Base-by-base conservation (phyloP, 2,329 filamentous ascomycete genomes). In the Ceratocystis cacaofunesta region DNA sequence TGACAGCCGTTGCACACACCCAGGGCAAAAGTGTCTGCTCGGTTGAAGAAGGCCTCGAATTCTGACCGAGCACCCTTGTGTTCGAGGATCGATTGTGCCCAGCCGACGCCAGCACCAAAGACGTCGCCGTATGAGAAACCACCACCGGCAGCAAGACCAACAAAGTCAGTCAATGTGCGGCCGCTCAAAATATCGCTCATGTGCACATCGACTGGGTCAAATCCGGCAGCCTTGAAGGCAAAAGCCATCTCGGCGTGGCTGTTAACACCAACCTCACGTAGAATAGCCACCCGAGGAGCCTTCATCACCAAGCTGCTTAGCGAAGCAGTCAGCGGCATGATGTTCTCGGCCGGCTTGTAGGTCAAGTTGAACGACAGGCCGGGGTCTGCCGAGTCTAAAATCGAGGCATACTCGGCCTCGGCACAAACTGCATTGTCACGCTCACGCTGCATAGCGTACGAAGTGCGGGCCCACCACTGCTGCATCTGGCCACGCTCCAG, bases 1-100 rank as follows among this genome's bases (percentile, higher is more conserved):
- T 99, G 94, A 73, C 94, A 97, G 62, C 94, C 94, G 74, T 99
- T 99, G 82, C 94, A 97, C 43, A 97, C 90, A 70, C 94, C 94
- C 0, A 99, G 82, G 0, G 90, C 81, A 75, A 99, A 97, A 0
- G 94, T 97, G 73, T 96, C 90, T 3, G 86, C 83, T 36, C 94
- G 85, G 69, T 85, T 82, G 78, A 97, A 97, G 82, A 96, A 97
- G 61, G 78, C 76, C 71, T 87, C 79, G 77, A 97, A 96, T 70
- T 92, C 88, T 66, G 81, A 80, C 52, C 91, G 85, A 1, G 82
- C 81, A 52, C 87, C 86, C 66, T 87, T 82, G 76, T 97, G 90
- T 74, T 95, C 83, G 19, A 97, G 82, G 48, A 97, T 91, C 1
- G 89, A 92, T 76, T 95, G 92, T 3, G 94, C 90, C 94, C 94